These are phyloP conservation scores for Chaetomiaceae sp. DNA, from an alignment of 2,329 filamentous ascomycete species.

Conservation along the genomic window DNA sequence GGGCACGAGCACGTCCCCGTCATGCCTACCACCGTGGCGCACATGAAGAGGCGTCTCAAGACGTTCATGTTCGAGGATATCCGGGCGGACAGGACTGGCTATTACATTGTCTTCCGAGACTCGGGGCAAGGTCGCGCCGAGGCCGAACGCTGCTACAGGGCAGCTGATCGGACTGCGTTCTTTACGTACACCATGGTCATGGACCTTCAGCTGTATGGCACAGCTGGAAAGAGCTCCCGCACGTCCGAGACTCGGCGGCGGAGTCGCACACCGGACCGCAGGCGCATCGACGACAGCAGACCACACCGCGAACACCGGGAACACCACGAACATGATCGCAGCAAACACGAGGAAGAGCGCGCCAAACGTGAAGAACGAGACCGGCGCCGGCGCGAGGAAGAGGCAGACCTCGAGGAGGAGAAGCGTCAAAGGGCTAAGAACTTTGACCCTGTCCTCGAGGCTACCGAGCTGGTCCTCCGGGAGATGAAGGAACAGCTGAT, in stretches of 20 bases:
- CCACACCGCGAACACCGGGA: slow-evolving; percentile 15
- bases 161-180: slow-evolving; percentile 74
- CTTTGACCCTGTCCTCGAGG: slow-evolving; percentile 84
- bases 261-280: slow-evolving; percentile 36
- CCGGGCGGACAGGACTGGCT: slow-evolving; percentile 77
- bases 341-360: slow-evolving; percentile 18
- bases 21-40: slow-evolving; percentile 76
- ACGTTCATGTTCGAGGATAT: slow-evolving; percentile 78
- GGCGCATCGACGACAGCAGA: slow-evolving; percentile 40
- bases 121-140: slow-evolving; percentile 72
- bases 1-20: slow-evolving; percentile 83
- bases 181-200: slow-evolving; percentile 93
- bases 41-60: slow-evolving; percentile 86
- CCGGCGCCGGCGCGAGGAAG: slow-evolving; percentile 65
- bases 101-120: slow-evolving; percentile 87
- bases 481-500: slow-evolving; percentile 86
- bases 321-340: no score
- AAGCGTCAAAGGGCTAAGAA: slow-evolving; percentile 82
- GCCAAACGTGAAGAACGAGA: slow-evolving; percentile 61
- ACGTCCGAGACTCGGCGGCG: slow-evolving; percentile 27
- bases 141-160: slow-evolving; percentile 72
- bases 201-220: slow-evolving; percentile 59
- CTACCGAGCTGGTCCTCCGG: slow-evolving; percentile 69
- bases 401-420: slow-evolving; percentile 81
- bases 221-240: slow-evolving; percentile 31